phyloP scores from a whole-genome alignment of 2,329 filamentous ascomycete genomes.

The Paracoccidioides lutzii region DNA sequence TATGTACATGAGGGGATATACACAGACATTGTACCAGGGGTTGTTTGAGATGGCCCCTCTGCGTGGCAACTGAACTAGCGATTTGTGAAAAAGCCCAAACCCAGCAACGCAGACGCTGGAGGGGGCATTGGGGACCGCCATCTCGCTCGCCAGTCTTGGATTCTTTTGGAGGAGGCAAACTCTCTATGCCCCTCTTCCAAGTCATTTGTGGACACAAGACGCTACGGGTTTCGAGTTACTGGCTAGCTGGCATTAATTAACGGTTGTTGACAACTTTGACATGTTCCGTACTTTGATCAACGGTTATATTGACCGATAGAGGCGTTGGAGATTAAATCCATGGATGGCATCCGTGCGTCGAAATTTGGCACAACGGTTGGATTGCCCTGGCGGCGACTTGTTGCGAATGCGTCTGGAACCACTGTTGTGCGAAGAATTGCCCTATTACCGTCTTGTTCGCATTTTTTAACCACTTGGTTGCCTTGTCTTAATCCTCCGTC shows the following conservation, averaged over 20 bases:
- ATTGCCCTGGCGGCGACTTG: neutral
- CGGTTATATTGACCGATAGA: neutral
- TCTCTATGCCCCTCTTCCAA: neutral
- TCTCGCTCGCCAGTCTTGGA: too few relatives aligned
- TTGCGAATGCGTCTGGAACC: neutral
- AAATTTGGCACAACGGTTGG: neutral
- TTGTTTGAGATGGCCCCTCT: too few relatives aligned
- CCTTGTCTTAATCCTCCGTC: neutral
- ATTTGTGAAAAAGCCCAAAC: too few relatives aligned
- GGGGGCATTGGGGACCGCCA: neutral
- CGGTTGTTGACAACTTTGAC: neutral
- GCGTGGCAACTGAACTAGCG: too few relatives aligned
- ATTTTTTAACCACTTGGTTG: neutral
- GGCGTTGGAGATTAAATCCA: too few relatives aligned
- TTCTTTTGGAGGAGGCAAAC: neutral
- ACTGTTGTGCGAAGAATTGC: neutral
- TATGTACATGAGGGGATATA: too few relatives aligned
- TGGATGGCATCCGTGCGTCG: neutral
- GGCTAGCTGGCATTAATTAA: neutral
- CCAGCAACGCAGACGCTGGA: too few relatives aligned
- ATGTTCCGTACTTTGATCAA: neutral
- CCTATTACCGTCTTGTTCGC: neutral
- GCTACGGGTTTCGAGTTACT: neutral
- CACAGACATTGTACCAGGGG: too few relatives aligned
- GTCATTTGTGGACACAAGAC: too few relatives aligned